Base-by-base conservation (phyloP, 768 basidiomycete genomes). In the Sarcodon aspratus region DNA sequence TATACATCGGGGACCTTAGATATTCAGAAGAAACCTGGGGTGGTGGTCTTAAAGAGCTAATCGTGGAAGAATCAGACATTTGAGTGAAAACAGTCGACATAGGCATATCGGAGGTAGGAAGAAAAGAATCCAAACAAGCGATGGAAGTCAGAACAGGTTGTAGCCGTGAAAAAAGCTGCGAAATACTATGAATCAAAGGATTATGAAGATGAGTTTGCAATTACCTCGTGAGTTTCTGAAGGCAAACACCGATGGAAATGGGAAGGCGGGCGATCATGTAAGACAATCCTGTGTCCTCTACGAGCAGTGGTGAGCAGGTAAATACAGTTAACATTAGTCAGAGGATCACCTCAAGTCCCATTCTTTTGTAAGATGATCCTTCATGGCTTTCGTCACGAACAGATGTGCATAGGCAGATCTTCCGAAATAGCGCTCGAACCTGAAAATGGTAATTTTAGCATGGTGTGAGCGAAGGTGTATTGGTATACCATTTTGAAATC, bases 381-480 rank as follows among this genome's bases (percentile, higher is more conserved):
- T 76, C 88, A 99, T 93, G 5, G 91, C 90, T 40, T 74, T 65
- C 1, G 96, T 96, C 15, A 99, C 96, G 61, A 96, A 97, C 1
- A 99, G 60, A 58, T 99, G 96, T 0, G 87, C 90, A 60, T 85
- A 85, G 0, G 96, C 94, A 1, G 62, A 67, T 17, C 74, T 70
- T 2, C 96, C 94, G 63, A 94, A 98, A 21, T 67, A 74, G 18
- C 60, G 61, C 62, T 99, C 96, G 52, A 97, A 85, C 73, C 95
- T 99, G 12, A 3, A 1, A 13, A 35, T 17, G n/a, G 6, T 12
- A 47, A 37, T 9, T 48, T 44, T 32, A 46, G 34, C 6, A 48
- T 34, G 12, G 36, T 32, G 43, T 11, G 37, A 52, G 18, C 46
- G 44, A 45, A 21, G 44, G 36, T 37, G 11, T 49, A 31, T 8